Evolutionary conservation across 805 yeast species (phyloP).

Genomic region (Zygotorulaspora chibaensis): DNA sequence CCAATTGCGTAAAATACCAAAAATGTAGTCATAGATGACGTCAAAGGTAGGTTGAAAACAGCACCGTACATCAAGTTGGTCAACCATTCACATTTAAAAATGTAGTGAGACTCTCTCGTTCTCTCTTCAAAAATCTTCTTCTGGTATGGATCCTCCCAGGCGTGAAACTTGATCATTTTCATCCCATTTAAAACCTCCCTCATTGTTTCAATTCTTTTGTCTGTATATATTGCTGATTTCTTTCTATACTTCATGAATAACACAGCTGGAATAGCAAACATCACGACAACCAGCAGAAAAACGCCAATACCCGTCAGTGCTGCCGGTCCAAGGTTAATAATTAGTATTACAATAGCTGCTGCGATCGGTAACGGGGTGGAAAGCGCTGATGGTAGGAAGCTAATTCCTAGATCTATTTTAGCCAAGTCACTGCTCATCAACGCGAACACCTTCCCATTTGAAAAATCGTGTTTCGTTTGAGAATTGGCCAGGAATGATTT

Average conservation of each 20-base stretch:
- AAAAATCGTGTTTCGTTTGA: conserved; percentile 47
- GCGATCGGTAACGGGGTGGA: conserved; percentile 51
- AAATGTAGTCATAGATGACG: conserved; percentile 55
- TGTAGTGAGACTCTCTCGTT: conserved; percentile 49
- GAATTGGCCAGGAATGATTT: conserved; percentile 59
- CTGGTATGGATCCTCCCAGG: conserved; percentile 80
- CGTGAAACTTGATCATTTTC: conserved; percentile 69
- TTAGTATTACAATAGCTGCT: conserved; percentile 53
- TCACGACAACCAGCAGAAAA: conserved; percentile 39
- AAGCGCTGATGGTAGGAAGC: conserved; percentile 53
- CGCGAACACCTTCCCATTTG: conserved; percentile 64
- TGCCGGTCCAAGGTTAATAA: conserved; percentile 62
- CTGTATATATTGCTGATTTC: conserved; percentile 52
- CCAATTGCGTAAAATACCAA: conserved; percentile 39
- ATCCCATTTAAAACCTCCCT: conserved; percentile 56
- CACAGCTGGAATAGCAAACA: conserved; percentile 42
- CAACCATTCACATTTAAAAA: conserved; percentile 53
- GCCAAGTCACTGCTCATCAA: conserved; percentile 73
- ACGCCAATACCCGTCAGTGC: conserved; percentile 61
- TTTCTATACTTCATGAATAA: conserved; percentile 45
- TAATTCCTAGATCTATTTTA: conserved; percentile 65
- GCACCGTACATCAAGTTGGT: conserved; percentile 52
- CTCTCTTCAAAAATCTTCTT: conserved; percentile 49
- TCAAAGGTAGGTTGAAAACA: conserved; percentile 46
- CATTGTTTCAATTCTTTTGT: conserved; percentile 52